phyloP scores from a whole-genome alignment of 352 stramenopile genomes.

The Phytophthora syringae region DNA sequence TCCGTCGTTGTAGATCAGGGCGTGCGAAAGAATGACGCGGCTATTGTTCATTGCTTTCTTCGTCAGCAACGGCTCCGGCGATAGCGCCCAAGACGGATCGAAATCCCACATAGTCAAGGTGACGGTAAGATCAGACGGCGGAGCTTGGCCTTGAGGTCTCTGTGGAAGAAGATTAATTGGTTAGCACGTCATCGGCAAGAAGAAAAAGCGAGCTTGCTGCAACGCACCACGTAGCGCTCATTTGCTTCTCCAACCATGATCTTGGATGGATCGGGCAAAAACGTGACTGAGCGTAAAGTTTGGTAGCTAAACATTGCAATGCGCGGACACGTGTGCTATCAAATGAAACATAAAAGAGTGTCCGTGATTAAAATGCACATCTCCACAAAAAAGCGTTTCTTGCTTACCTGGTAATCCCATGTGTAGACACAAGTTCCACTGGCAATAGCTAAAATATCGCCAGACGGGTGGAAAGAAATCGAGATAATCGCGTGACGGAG shows the following conservation, averaged over 20 bases:
- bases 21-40: constrained; percentile 87
- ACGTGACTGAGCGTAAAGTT: constrained; percentile 94
- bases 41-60: constrained; percentile 90
- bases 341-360: not conserved
- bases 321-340: constrained; percentile 76
- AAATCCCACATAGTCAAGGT: constrained; percentile 96
- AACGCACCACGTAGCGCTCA: constrained; percentile 82
- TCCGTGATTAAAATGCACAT: not conserved
- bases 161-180: constrained; percentile 25
- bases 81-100: constrained; percentile 82
- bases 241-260: constrained; percentile 96
- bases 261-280: constrained; percentile 89
- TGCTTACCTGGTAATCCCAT: constrained; percentile 94
- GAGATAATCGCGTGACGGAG: constrained; percentile 96
- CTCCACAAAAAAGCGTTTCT: constrained; percentile 17
- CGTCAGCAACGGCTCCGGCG: constrained; percentile 68
- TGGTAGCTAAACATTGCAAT: constrained; percentile 92
- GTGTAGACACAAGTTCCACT: constrained; percentile 95
- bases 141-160: constrained; percentile 76
- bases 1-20: constrained; percentile 98
- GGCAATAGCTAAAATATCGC: constrained; percentile 94
- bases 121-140: constrained; percentile 91
- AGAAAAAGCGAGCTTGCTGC: not conserved
- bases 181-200: not conserved
- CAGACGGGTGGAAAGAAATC: constrained; percentile 96